Evolutionary conservation across 495 filamentous ascomycete species (phyloP).

Genomic region (Podospora conica): DNA sequence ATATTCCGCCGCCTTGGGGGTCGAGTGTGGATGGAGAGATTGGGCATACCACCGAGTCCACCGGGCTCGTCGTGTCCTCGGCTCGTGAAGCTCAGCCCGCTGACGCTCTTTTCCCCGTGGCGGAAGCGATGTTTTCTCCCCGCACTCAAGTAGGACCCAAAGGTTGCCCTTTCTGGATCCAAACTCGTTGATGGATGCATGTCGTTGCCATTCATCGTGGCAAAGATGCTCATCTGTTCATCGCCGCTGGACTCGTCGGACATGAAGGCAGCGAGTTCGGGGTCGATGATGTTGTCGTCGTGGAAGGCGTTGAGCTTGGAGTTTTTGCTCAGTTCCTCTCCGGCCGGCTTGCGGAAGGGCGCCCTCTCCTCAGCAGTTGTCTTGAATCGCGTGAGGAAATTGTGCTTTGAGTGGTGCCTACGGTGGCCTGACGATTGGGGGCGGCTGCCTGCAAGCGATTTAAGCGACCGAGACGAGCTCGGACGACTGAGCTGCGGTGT

Average conservation of each 20-base stretch:
- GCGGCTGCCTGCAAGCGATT: conserved; percentile 59
- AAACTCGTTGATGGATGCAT: conserved; percentile 34
- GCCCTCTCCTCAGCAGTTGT: conserved; percentile 58
- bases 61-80: conserved; percentile 43
- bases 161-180: conserved; percentile 44
- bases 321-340: conserved; percentile 54
- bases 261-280: conserved; percentile 89
- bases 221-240: conserved; percentile 81
- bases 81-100: conserved; percentile 54
- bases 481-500: conserved; percentile 63
- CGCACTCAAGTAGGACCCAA: conserved; percentile 51
- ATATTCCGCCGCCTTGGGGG: conserved; percentile 65
- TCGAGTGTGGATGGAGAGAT: conserved; percentile 51
- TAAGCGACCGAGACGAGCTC: conserved; percentile 89
- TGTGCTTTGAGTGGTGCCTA: conserved; percentile 80
- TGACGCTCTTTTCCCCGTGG: conserved; percentile 61
- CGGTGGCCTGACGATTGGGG: conserved; percentile 72
- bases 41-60: conserved; percentile 18
- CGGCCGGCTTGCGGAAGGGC: conserved; percentile 76
- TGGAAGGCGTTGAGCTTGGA: conserved; percentile 84
- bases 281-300: conserved; percentile 96
- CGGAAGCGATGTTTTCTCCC: conserved; percentile 68
- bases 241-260: conserved; percentile 92
- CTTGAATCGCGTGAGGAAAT: conserved; percentile 58
- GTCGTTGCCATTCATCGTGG: conserved; percentile 53